Base-by-base conservation (phyloP, 805 yeast species). In the Suhomyces xylopsoci region DNA sequence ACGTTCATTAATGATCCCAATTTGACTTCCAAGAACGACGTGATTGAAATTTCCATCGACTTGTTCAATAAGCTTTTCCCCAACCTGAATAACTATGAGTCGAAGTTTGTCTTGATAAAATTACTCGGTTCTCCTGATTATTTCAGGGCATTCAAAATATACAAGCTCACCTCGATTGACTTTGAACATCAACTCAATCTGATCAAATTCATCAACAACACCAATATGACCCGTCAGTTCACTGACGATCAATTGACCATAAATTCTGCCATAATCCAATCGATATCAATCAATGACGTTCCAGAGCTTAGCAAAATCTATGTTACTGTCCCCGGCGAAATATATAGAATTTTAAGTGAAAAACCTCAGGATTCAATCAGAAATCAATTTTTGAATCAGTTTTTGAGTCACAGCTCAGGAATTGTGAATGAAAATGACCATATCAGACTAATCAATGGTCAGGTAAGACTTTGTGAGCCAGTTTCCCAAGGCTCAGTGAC, bases 381-480 rank as follows among this genome's bases (percentile, higher is more conserved):
- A 45, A 59, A 65, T 2, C 73, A 69, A 38, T 66, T 70, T 53
- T 48, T 69, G 24, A 62, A 62, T 26, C 60, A 61, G 47, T 71
- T 59, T 50, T 58, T 67, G 30, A 45, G 44, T 2, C 50, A 51
- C 26, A 59, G 52, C 25, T 73, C 60, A 1, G 59, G 65, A 2
- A 64, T 74, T 12, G 67, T 71, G 22, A 67, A 74, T 28, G 78
- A 73, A 45, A 80, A 78, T 22, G 82, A 79, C 54, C 48, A 59
- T 7, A 66, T 80, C 2, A 66, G 80, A 17, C 65, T 64, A 4
- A 60, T 82, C 17, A 77, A 78, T 55, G 87, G 87, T 19, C 60
- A 62, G 6, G 77, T 89, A 2, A 59, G 80, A 3, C 76, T 84
- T 22, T 82, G 90, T 63, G 96, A 88, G 58, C 96, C 96, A 0